Conservation (phyloP, 148 eudicot genomes). For the Linanthus parryae region DNA sequence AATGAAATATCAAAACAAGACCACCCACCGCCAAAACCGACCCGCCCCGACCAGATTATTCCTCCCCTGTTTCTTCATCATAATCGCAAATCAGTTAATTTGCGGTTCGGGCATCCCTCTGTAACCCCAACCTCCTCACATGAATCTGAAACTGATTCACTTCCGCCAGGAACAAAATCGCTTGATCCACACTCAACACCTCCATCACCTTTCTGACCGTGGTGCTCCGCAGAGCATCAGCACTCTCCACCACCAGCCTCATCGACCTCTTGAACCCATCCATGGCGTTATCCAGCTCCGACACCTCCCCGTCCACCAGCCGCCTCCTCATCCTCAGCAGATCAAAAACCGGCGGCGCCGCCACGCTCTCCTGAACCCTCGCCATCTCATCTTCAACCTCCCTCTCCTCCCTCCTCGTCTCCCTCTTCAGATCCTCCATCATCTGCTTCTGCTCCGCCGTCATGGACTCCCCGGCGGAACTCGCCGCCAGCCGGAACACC, state of each 20-base stretch:
- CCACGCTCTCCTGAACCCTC: conserved; percentile 43
- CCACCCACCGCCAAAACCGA: too few relatives aligned
- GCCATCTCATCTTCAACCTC: conserved; percentile 27
- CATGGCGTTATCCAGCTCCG: conserved; percentile 10
- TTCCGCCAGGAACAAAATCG: conserved; percentile 28
- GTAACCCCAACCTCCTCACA: conserved; percentile 12
- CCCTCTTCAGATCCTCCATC: conserved; percentile 20
- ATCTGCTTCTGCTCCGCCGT: neutral
- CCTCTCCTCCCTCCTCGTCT: conserved; percentile 29
- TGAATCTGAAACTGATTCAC: conserved; percentile 21
- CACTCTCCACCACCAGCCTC: conserved; percentile 27
- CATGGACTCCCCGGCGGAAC: neutral
- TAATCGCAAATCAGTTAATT: too few relatives aligned
- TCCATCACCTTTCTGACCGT: conserved; percentile 30
- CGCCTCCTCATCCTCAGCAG: conserved; percentile 5
- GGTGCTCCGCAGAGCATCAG: conserved; percentile 32
- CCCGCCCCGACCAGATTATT: too few relatives aligned
- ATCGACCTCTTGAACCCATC: conserved; percentile 16
- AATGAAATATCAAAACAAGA: too few relatives aligned
- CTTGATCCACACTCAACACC: conserved; percentile 29
- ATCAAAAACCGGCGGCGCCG: conserved; percentile 25
- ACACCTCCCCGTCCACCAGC: conserved; percentile 4
- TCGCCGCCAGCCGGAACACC: conserved; percentile 1
- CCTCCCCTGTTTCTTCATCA: too few relatives aligned
- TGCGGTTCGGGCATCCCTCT: neutral